Evolutionary conservation across 2,329 filamentous ascomycete genomes (phyloP).

Genomic region (Juglanconis oblonga): DNA sequence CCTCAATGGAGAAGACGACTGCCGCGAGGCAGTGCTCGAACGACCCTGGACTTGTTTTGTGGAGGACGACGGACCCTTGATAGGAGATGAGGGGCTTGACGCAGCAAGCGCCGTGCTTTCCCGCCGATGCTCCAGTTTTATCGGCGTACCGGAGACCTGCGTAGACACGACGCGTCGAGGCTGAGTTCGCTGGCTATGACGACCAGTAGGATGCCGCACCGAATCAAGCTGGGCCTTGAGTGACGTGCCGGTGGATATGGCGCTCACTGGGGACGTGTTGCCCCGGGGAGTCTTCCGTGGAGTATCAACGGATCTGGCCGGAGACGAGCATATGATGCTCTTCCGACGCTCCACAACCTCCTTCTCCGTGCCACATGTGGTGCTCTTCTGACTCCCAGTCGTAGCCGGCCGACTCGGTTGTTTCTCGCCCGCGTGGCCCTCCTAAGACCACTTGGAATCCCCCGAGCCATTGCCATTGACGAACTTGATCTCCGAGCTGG

Average conservation of each 20-base stretch:
- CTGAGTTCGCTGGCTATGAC: neutral
- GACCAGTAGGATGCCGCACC: neutral
- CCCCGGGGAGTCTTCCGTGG: neutral
- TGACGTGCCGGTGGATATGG: neutral
- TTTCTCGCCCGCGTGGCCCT: slow-evolving; percentile 2
- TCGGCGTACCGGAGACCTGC: neutral
- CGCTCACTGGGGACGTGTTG: neutral
- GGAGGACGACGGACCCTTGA: neutral
- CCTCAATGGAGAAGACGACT: neutral
- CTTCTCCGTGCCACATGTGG: neutral
- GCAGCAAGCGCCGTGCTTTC: neutral
- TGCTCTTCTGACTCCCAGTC: neutral
- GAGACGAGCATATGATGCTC: neutral
- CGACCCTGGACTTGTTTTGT: neutral
- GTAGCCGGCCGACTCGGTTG: neutral
- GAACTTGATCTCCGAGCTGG: slow-evolving; percentile 15
- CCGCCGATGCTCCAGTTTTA: neutral
- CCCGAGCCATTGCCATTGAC: slow-evolving; percentile 10
- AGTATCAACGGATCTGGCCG: neutral
- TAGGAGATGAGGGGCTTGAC: neutral
- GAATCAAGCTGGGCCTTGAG: slow-evolving; percentile 16
- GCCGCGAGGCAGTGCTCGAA: neutral
- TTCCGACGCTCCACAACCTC: neutral
- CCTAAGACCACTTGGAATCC: slow-evolving; percentile 19
- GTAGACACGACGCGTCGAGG: neutral